Evolutionary conservation across 768 basidiomycete genomes (phyloP), one percentile per base, ranked within the genome.

Genomic region (Mycena leptocephala): DNA sequence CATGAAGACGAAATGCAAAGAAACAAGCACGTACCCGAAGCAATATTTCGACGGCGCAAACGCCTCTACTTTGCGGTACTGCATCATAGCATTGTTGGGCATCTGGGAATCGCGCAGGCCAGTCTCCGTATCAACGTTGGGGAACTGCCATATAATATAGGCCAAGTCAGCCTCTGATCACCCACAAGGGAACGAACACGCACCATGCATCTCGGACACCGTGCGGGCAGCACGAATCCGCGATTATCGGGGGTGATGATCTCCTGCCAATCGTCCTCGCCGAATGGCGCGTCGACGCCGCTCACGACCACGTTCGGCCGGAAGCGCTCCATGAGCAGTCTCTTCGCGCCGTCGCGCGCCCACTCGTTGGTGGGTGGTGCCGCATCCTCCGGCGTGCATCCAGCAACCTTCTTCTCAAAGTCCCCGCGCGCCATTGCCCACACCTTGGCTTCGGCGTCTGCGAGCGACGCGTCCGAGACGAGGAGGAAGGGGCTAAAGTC

Each of bases 261-360:
- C 32, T 78, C 77, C 62, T 78, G 77, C 77, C 77, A 78, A 41
- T 78, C 77, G 26, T 78, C 77, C 46, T 78, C 77, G 39, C 77
- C 77, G 37, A 72, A 78, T 18, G 74, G 33, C 70, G 75, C 71
- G 11, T 72, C 48, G 14, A 78, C 74, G 28, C 77, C 77, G 43
- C 62, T 28, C 28, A 78, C 74, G 37, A 78, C 55, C 14, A 78
- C 62, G 14, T 78, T 78, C 16, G 77, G 77, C 9, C 77, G 66
- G 55, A 78, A 78, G 48, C 77, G 77, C 56, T 75, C 74, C 41
- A 78, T 70, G 4, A 78, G 68, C 33, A 78, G 77, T 22, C 22
- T 56, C 53, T 78, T 78, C 18, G 74, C 58, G 66, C 48, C 55
- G 18, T 41, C 48, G 22, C 63, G 43, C n/a, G 74, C 77, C 77